Percentiles rank a stretch among this genome's conserved stretches.
These are phyloP conservation scores for Phaffia rhodozyma DNA, from an alignment of 1,284 basidiomycete species.

Conservation along the genomic window DNA sequence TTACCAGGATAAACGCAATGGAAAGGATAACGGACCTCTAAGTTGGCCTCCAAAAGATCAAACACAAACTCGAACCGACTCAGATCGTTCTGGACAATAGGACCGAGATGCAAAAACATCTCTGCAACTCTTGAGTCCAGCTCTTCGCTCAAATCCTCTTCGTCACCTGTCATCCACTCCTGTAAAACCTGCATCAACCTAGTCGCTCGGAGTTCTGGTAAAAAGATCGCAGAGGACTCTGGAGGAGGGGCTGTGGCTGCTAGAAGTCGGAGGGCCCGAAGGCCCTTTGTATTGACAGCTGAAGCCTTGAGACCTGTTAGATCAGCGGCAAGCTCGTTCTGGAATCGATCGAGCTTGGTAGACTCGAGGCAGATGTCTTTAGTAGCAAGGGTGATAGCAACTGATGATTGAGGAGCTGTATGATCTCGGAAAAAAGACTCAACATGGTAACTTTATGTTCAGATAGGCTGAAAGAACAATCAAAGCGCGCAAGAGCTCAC, in stretches of 20 bases:
- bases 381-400: slow-evolving; percentile 54
- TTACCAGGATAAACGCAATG: neutral
- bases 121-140: slow-evolving; percentile 64
- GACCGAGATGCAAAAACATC: slow-evolving; percentile 64
- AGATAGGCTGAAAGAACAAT: neutral
- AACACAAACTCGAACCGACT: slow-evolving; percentile 87
- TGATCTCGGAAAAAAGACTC: neutral
- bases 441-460: neutral
- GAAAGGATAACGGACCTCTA: slow-evolving; percentile 52
- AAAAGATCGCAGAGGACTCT: slow-evolving; percentile 68
- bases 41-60: slow-evolving; percentile 74
- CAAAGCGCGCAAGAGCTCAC: slow-evolving; percentile 36
- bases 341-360: slow-evolving; percentile 61
- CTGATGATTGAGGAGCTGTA: slow-evolving; percentile 53
- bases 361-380: slow-evolving; percentile 54
- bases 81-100: slow-evolving; percentile 74
- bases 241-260: slow-evolving; percentile 61
- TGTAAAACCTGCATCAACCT: slow-evolving; percentile 81
- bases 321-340: slow-evolving; percentile 77
- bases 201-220: slow-evolving; percentile 74
- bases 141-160: slow-evolving; percentile 54
- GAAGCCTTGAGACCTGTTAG: slow-evolving; percentile 55
- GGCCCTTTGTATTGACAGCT: slow-evolving; percentile 55
- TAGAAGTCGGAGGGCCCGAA: slow-evolving; percentile 58
- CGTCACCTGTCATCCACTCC: slow-evolving; percentile 69